Evolutionary conservation across 768 basidiomycete species (phyloP).

Genomic region (Pleurotus tuber-regium): DNA sequence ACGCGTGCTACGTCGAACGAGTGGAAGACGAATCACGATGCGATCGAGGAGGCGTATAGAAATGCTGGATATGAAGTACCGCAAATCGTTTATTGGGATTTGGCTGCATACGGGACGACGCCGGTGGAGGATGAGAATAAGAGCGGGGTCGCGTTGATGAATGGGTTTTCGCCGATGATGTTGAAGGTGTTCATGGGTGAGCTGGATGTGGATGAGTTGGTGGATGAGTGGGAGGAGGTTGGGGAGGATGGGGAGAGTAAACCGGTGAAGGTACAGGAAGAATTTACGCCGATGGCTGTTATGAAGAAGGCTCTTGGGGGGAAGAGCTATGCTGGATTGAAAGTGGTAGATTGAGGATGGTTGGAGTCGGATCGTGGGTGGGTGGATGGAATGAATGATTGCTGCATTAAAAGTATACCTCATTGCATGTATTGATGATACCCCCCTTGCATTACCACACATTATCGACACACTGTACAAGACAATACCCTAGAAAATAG

Average conservation of each 20-base stretch:
- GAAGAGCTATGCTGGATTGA: slow-evolving; percentile 53
- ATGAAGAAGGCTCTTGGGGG: slow-evolving; percentile 47
- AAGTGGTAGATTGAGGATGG: slow-evolving; percentile 55
- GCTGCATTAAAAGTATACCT: too few species aligned
- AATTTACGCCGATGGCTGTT: slow-evolving; percentile 38
- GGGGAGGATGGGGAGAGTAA: slow-evolving; percentile 25
- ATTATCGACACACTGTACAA: too few species aligned
- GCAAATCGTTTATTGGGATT: slow-evolving; percentile 73
- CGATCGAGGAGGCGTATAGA: slow-evolving; percentile 50
- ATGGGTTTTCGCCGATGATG: slow-evolving; percentile 66
- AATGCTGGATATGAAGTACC: slow-evolving; percentile 70
- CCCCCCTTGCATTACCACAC: too few species aligned
- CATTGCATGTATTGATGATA: too few species aligned
- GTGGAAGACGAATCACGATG: slow-evolving; percentile 66
- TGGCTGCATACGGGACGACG: slow-evolving; percentile 33
- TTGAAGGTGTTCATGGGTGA: slow-evolving; percentile 73
- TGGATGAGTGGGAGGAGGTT: slow-evolving; percentile 34
- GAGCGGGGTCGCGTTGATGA: slow-evolving; percentile 70
- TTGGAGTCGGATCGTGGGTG: too few species aligned
- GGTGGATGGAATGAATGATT: too few species aligned
- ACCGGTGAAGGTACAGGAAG: slow-evolving; percentile 25
- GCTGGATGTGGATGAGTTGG: slow-evolving; percentile 32
- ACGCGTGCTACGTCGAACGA: slow-evolving; percentile 2
- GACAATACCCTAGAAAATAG: too few species aligned
- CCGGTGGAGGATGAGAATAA: slow-evolving; percentile 51